A percentile compares a stretch with the other conserved stretches of the same genome.
Conservation (phyloP, 345 rosid genomes). For the Boechera retrofracta region DNA sequence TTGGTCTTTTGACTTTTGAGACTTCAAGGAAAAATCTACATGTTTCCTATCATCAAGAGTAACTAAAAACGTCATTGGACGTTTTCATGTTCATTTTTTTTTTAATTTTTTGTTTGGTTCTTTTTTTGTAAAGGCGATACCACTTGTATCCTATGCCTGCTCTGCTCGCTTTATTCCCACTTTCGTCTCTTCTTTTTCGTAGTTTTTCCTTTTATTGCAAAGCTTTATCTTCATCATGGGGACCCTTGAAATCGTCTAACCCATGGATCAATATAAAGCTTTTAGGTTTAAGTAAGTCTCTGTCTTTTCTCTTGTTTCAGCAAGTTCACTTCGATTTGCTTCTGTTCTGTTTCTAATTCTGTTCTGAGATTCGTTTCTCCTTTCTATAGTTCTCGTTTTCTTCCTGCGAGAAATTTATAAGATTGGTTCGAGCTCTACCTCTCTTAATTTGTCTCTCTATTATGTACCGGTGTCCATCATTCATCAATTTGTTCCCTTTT, state of each 20-base stretch:
- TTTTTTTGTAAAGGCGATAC: conserved; percentile 30
- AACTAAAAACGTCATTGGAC: no score
- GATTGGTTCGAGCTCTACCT: background rate
- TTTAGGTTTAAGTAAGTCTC: background rate
- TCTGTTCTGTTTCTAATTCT: conserved; percentile 13
- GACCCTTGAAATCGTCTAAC: background rate
- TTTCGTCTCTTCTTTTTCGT: conserved; percentile 14
- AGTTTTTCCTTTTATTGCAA: background rate
- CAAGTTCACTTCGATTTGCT: conserved; percentile 7
- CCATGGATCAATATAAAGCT: no score
- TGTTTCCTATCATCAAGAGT: no score
- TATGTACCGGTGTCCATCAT: background rate
- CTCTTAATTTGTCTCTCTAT: background rate
- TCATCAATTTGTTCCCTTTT: background rate
- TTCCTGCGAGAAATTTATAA: background rate
- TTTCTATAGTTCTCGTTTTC: no score
- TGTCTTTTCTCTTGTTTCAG: conserved; percentile 24
- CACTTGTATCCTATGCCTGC: conserved; percentile 30
- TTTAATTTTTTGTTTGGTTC: background rate
- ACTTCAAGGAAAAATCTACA: no score
- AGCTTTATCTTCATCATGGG: conserved; percentile 14
- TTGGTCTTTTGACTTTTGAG: no score
- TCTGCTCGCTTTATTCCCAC: conserved; percentile 18
- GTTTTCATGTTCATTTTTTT: no score
- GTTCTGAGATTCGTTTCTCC: background rate